A percentile compares a stretch with the other conserved stretches of the same genome.
phyloP scores from a whole-genome alignment of 306 rosid species.

The Corylus heterophylla region DNA sequence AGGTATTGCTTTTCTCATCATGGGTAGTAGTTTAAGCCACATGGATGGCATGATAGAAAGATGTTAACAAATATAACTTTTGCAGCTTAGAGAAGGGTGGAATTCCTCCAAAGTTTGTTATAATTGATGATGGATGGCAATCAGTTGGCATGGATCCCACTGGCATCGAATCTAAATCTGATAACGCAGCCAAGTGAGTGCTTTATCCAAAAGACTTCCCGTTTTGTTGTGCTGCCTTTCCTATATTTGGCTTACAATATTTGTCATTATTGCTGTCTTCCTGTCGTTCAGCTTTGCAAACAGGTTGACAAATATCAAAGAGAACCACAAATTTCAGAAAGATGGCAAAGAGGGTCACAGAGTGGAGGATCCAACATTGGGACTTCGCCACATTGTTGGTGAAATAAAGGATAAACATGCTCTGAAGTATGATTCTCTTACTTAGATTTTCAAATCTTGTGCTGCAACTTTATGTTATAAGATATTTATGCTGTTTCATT shows the following conservation, averaged over 20 bases:
- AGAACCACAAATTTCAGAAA: constrained; percentile 85
- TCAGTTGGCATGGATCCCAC: constrained; percentile 62
- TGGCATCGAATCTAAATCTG: constrained; percentile 45
- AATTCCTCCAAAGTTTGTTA: constrained; percentile 75
- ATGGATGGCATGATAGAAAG: constrained; percentile 5
- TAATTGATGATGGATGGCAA: constrained; percentile 93
- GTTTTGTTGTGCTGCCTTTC: constrained; percentile 2
- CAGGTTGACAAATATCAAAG: constrained; percentile 71
- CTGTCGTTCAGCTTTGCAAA: constrained; percentile 66
- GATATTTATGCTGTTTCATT: constrained; percentile 20
- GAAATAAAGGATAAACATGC: constrained; percentile 56
- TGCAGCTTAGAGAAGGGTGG: constrained; percentile 76
- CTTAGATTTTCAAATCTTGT: constrained; percentile 6
- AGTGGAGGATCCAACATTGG: constrained; percentile 66
- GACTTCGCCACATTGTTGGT: constrained; percentile 59
- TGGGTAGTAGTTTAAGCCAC: background rate
- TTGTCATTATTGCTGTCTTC: background rate
- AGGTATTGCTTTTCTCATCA: constrained; percentile 45
- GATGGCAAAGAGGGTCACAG: constrained; percentile 72
- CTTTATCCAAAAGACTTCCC: background rate
- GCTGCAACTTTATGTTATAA: background rate
- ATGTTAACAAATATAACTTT: constrained; percentile 3
- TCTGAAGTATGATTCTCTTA: constrained; percentile 45
- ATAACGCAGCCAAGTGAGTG: constrained; percentile 68
- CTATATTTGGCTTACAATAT: background rate